Evolutionary conservation across 805 yeast genomes (phyloP).

Genomic region (Starmerella roubikii): DNA sequence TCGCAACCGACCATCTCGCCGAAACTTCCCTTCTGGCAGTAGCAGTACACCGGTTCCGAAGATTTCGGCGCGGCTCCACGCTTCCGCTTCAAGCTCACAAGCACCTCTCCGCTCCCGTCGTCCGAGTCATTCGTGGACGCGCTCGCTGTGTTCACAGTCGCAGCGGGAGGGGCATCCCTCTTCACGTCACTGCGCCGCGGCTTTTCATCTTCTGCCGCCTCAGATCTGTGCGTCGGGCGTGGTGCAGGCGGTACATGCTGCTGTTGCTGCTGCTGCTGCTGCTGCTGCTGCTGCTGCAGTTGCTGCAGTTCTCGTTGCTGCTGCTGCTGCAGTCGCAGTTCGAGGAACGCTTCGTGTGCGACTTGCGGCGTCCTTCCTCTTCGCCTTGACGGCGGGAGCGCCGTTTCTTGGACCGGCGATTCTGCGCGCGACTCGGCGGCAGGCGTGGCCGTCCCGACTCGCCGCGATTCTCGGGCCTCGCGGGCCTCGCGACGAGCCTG

Average conservation of each 20-base stretch:
- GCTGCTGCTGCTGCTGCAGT: background rate
- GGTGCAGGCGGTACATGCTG: background rate
- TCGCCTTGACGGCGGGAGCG: conserved; percentile 10
- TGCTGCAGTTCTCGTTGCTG: background rate
- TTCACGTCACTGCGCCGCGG: background rate
- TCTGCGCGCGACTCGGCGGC: conserved; percentile 13
- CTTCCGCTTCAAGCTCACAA: conserved; percentile 13
- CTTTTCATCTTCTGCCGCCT: background rate
- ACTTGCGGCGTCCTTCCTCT: conserved; percentile 11
- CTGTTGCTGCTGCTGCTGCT: background rate
- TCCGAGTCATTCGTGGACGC: background rate
- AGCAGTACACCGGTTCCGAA: conserved; percentile 76
- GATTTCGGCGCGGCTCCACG: conserved; percentile 12
- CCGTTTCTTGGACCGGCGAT: conserved; percentile 8
- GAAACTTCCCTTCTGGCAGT: conserved; percentile 91
- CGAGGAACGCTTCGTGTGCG: conserved; percentile 1
- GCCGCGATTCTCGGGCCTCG: conserved; percentile 63
- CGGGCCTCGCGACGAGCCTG: conserved; percentile 86
- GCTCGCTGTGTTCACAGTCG: conserved; percentile 9
- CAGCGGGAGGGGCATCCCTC: conserved; percentile 2
- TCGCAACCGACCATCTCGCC: conserved; percentile 99
- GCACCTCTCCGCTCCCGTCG: conserved; percentile 22
- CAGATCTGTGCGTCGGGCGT: background rate
- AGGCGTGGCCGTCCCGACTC: conserved; percentile 27
- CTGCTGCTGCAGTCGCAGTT: no score